A percentile compares a stretch with the other conserved stretches of the same genome.
Conservation (phyloP, 1,139 yeast species). For the Torulaspora globosa region DNA sequence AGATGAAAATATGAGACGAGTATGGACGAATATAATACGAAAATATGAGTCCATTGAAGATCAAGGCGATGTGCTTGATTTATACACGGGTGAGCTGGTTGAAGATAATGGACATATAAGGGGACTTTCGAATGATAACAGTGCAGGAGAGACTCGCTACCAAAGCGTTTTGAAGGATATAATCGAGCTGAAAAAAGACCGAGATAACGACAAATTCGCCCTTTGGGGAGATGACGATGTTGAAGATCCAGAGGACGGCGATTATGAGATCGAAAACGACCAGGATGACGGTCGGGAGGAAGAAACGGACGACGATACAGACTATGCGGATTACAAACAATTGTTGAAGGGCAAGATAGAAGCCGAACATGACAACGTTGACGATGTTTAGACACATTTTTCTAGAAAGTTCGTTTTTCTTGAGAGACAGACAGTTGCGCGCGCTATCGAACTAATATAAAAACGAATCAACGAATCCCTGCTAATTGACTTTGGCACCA, state of each 20-base stretch:
- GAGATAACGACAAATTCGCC: constrained; percentile 5
- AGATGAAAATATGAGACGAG: constrained; percentile 36
- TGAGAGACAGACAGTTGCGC: neutral
- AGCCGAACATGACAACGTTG: too few species aligned
- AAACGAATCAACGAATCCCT: constrained; percentile 3
- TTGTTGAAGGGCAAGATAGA: constrained; percentile 1
- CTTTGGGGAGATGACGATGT: constrained; percentile 18
- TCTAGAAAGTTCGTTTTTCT: neutral
- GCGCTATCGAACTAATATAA: constrained; percentile 1
- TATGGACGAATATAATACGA: constrained; percentile 54
- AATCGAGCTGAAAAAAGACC: constrained; percentile 18
- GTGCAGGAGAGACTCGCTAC: constrained; percentile 15
- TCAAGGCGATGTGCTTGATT: constrained; percentile 65
- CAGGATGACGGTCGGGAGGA: constrained; percentile 11
- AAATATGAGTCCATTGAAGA: constrained; percentile 52
- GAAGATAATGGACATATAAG: constrained; percentile 63
- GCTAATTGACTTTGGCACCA: neutral
- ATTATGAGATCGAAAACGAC: constrained; percentile 15
- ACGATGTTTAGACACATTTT: neutral
- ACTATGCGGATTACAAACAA: neutral
- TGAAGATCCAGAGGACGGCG: constrained; percentile 15
- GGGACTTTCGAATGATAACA: constrained; percentile 17
- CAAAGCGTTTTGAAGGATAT: constrained; percentile 26
- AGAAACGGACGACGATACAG: neutral
- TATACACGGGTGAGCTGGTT: constrained; percentile 54